Conservation (phyloP, 1,284 basidiomycete genomes). For the Puccinia coronata region DNA sequence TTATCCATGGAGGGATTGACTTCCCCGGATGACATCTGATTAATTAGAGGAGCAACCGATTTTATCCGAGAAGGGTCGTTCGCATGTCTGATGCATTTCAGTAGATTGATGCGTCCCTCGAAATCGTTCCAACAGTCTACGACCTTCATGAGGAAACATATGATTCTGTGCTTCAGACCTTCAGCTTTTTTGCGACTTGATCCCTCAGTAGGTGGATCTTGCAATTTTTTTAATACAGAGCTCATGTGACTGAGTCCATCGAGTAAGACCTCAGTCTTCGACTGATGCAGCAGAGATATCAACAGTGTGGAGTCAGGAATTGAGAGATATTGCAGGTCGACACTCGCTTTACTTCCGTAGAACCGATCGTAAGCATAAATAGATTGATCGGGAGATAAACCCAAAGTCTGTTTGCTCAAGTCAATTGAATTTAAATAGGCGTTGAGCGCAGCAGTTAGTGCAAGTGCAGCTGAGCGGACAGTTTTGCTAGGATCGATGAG, state of each 20-base stretch:
- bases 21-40: slow-evolving; percentile 18
- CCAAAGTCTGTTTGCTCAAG: slow-evolving; percentile 1
- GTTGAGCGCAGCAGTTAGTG: slow-evolving; percentile 19
- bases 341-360: slow-evolving; percentile 34
- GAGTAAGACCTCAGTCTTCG: slow-evolving; percentile 18
- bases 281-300: slow-evolving; percentile 4
- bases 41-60: slow-evolving; percentile 27
- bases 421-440: slow-evolving; percentile 2
- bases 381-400: slow-evolving; percentile 3
- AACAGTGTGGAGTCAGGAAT: slow-evolving; percentile 32
- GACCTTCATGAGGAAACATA: slow-evolving; percentile 43
- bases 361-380: slow-evolving; percentile 49
- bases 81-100: slow-evolving; percentile 35
- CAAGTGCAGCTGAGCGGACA: slow-evolving; percentile 38
- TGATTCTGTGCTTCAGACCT: slow-evolving; percentile 22
- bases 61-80: slow-evolving; percentile 24
- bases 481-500: slow-evolving; percentile 36
- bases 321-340: slow-evolving; percentile 40
- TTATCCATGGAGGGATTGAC: background rate
- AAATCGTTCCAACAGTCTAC: slow-evolving; percentile 46
- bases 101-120: slow-evolving; percentile 35
- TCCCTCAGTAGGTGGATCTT: slow-evolving; percentile 13
- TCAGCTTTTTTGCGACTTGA: slow-evolving; percentile 29
- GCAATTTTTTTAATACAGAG: background rate
- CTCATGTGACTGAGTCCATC: slow-evolving; percentile 33